phyloP scores from a whole-genome alignment of 768 basidiomycete genomes.

The Termitomyces sp. region DNA sequence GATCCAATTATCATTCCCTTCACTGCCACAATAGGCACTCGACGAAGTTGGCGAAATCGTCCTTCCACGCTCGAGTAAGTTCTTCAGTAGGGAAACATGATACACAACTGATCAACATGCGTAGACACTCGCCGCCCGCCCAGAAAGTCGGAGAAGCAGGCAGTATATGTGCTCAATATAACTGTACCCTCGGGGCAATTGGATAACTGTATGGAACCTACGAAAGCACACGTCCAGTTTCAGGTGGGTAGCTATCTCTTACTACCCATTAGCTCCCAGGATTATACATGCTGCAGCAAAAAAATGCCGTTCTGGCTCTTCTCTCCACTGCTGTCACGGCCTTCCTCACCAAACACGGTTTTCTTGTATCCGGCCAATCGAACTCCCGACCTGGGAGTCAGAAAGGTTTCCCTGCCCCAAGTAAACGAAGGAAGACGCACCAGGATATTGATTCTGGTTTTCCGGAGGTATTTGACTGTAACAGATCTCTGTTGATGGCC shows the following conservation, averaged over 20 bases:
- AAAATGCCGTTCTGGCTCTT: slow-evolving; percentile 46
- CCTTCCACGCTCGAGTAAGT: slow-evolving; percentile 39
- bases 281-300: slow-evolving; percentile 40
- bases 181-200: slow-evolving; percentile 58
- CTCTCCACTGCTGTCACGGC: slow-evolving; percentile 52
- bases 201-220: slow-evolving; percentile 79
- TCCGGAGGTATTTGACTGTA: slow-evolving; percentile 19
- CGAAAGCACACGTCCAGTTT: slow-evolving; percentile 62
- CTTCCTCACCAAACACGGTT: slow-evolving; percentile 64
- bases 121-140: slow-evolving; percentile 66
- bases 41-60: slow-evolving; percentile 56
- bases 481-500: not conserved
- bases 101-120: slow-evolving; percentile 12
- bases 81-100: not conserved
- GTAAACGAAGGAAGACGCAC: slow-evolving; percentile 46
- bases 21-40: slow-evolving; percentile 43
- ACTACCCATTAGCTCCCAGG: not conserved
- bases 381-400: not conserved
- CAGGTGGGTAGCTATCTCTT: slow-evolving; percentile 42
- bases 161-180: slow-evolving; percentile 81
- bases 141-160: slow-evolving; percentile 70
- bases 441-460: slow-evolving; percentile 30
- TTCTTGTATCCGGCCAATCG: slow-evolving; percentile 27
- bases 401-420: slow-evolving; percentile 27
- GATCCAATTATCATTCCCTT: not conserved